phyloP scores from a whole-genome alignment of 306 rosid species.

The Cucurbita pepo region DNA sequence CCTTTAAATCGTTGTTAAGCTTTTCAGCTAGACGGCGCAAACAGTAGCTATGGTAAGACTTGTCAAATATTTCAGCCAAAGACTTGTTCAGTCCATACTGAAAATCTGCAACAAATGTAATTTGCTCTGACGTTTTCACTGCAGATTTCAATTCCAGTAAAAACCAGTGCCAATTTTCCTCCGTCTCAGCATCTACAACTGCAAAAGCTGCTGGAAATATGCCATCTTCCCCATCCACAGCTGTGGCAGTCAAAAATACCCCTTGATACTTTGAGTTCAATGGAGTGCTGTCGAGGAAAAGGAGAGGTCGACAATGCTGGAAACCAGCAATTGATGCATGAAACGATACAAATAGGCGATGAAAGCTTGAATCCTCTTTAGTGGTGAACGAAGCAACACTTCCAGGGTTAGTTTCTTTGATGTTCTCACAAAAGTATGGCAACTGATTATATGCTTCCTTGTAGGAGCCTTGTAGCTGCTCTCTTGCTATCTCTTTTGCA shows the following conservation, averaged over 20 bases:
- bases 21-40: constrained; percentile 80
- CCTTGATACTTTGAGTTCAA: constrained; percentile 89
- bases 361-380: constrained; percentile 89
- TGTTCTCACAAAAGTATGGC: constrained; percentile 78
- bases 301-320: constrained; percentile 74
- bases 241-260: constrained; percentile 63
- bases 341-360: constrained; percentile 76
- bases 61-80: constrained; percentile 54
- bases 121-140: constrained; percentile 32
- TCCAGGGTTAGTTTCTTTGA: constrained; percentile 85
- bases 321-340: constrained; percentile 74
- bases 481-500: constrained; percentile 93
- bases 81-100: constrained; percentile 57
- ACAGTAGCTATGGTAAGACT: constrained; percentile 65
- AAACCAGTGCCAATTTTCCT: constrained; percentile 92
- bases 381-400: constrained; percentile 79
- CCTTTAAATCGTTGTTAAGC: constrained; percentile 83
- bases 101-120: constrained; percentile 78
- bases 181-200: constrained; percentile 72
- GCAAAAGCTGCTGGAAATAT: constrained; percentile 84
- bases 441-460: constrained; percentile 87
- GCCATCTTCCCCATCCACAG: constrained; percentile 75
- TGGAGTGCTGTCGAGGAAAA: constrained; percentile 69
- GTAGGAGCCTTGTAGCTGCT: constrained; percentile 91
- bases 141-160: constrained; percentile 56